Percentiles rank a stretch among this genome's conserved stretches.
Evolutionary conservation across 371 early-diverging fungal genomes (phyloP).

Genomic region (Mucor mucedo): DNA sequence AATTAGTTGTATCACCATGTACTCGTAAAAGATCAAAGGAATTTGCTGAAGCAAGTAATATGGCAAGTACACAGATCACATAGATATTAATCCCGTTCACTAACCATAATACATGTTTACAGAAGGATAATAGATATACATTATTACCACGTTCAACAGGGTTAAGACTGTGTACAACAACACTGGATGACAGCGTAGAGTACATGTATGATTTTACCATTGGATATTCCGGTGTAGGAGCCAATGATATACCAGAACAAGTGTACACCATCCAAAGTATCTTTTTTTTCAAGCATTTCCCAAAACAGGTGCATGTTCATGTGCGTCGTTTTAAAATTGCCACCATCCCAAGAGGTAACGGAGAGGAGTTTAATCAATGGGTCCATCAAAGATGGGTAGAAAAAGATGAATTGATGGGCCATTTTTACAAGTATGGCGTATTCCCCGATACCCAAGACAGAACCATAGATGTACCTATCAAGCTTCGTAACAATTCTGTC

Average conservation of each 20-base stretch:
- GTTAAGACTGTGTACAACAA: slow-evolving; percentile 63
- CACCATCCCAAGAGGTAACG: slow-evolving; percentile 63
- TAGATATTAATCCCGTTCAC: neutral
- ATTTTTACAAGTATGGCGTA: slow-evolving; percentile 65
- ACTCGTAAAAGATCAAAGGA: slow-evolving; percentile 54
- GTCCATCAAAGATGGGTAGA: slow-evolving; percentile 76
- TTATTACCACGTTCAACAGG: slow-evolving; percentile 85
- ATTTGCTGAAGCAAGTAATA: slow-evolving; percentile 55
- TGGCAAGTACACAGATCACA: slow-evolving; percentile 39
- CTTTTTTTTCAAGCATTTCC: slow-evolving; percentile 71
- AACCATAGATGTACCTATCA: slow-evolving; percentile 31
- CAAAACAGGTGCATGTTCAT: slow-evolving; percentile 75
- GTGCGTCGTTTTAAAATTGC: slow-evolving; percentile 59
- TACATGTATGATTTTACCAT: slow-evolving; percentile 86
- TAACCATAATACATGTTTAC: neutral
- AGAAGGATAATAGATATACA: slow-evolving; percentile 62
- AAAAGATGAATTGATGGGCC: slow-evolving; percentile 84
- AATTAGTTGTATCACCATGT: slow-evolving; percentile 17
- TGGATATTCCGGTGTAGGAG: slow-evolving; percentile 78
- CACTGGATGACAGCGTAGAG: slow-evolving; percentile 64
- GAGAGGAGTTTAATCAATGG: slow-evolving; percentile 76
- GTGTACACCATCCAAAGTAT: slow-evolving; percentile 71
- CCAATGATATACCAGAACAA: slow-evolving; percentile 74
- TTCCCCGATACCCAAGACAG: slow-evolving; percentile 13
- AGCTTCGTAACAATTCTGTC: slow-evolving; percentile 27